phyloP scores from a whole-genome alignment of 2,329 filamentous ascomycete genomes.

The Sphaerulina musiva region DNA sequence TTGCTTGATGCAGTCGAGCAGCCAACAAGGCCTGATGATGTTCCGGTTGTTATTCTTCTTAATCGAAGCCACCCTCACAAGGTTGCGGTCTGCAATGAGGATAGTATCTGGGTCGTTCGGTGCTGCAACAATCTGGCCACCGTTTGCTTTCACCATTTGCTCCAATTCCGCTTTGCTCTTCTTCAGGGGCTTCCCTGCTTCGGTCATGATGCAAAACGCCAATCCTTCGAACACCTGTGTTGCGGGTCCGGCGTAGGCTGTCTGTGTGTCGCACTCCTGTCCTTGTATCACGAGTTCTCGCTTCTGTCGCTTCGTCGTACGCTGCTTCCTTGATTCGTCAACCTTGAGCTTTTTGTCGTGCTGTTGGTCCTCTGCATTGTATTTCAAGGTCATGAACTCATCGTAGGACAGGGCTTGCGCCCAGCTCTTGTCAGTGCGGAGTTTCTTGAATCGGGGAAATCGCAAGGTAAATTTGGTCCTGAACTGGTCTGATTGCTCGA shows the following conservation, averaged over 20 bases:
- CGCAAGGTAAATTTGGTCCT: slow-evolving; percentile 69
- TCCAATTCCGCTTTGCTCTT: slow-evolving; percentile 75
- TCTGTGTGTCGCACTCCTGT: slow-evolving; percentile 48
- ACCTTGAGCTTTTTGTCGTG: slow-evolving; percentile 70
- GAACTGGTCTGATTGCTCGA: slow-evolving; percentile 70
- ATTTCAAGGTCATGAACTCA: slow-evolving; percentile 68
- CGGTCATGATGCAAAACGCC: slow-evolving; percentile 75
- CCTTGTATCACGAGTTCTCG: slow-evolving; percentile 71
- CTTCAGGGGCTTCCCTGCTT: slow-evolving; percentile 62
- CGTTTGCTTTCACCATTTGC: slow-evolving; percentile 71
- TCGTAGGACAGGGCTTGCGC: slow-evolving; percentile 68
- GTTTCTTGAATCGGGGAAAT: slow-evolving; percentile 79
- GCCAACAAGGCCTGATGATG: slow-evolving; percentile 74
- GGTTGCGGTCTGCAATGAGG: slow-evolving; percentile 69
- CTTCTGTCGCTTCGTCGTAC: slow-evolving; percentile 52
- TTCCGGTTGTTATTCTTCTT: slow-evolving; percentile 64
- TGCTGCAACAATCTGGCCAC: slow-evolving; percentile 71
- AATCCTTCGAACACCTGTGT: slow-evolving; percentile 67
- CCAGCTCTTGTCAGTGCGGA: slow-evolving; percentile 82
- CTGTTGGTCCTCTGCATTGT: slow-evolving; percentile 61
- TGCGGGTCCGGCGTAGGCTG: slow-evolving; percentile 51
- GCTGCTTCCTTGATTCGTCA: slow-evolving; percentile 58
- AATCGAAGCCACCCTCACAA: slow-evolving; percentile 75
- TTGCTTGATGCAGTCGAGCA: slow-evolving; percentile 70
- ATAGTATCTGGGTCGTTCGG: slow-evolving; percentile 60